Conservation (phyloP, 2,329 filamentous ascomycete genomes). For the Alternaria sp. region DNA sequence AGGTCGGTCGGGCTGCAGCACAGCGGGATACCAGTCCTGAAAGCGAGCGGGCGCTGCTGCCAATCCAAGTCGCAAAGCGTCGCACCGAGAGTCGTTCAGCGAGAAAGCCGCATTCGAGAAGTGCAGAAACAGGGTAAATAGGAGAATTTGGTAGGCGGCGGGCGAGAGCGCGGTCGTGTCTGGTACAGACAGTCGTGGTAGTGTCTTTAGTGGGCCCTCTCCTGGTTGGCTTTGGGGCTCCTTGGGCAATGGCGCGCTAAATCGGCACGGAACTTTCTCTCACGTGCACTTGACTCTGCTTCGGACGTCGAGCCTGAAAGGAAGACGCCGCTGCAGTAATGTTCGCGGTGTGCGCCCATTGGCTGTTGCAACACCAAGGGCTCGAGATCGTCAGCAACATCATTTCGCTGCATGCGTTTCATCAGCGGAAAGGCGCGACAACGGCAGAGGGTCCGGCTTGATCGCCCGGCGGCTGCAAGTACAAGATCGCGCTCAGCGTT, state of each 20-base stretch:
- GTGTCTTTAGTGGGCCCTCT: constrained; percentile 29
- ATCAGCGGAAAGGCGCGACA: constrained; percentile 24
- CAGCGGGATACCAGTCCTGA: constrained; percentile 17
- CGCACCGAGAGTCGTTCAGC: constrained; percentile 13
- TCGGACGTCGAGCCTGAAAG: constrained; percentile 16
- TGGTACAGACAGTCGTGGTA: constrained; percentile 25
- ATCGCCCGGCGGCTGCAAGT: constrained; percentile 23
- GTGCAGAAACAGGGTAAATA: constrained; percentile 7
- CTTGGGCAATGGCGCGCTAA: constrained; percentile 23
- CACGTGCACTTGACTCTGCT: constrained; percentile 24
- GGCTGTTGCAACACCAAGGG: constrained; percentile 3
- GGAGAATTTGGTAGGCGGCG: constrained; percentile 18
- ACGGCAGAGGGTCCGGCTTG: constrained; percentile 15
- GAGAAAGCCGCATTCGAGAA: constrained; percentile 16
- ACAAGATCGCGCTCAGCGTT: constrained; percentile 32
- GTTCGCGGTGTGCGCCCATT: constrained; percentile 9
- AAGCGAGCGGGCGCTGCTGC: constrained; percentile 18
- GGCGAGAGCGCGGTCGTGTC: constrained; percentile 16
- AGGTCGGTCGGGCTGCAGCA: constrained; percentile 21
- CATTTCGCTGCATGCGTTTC: constrained; percentile 22
- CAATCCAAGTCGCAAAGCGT: constrained; percentile 23
- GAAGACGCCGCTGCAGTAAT: constrained; percentile 26
- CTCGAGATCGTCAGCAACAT: constrained; percentile 2
- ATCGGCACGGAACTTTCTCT: constrained; percentile 15
- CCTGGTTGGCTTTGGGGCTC: constrained; percentile 13